Base-by-base conservation (phyloP, 2,329 filamentous ascomycete genomes). In the Colletotrichum simmondsii region DNA sequence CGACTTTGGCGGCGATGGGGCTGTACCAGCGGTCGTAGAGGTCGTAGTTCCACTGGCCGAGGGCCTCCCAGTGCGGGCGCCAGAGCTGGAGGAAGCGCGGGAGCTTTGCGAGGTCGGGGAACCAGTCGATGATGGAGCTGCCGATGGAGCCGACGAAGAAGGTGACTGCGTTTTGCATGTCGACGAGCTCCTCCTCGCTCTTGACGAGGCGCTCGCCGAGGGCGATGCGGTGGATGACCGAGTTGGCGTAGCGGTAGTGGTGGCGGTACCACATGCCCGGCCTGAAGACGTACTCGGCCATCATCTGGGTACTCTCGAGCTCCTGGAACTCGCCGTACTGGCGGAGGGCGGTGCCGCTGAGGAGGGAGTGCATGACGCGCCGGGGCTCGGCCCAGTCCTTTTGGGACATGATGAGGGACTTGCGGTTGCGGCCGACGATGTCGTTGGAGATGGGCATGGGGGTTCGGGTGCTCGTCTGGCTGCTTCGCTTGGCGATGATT, bases 201-300 rank as follows among this genome's bases (percentile, higher is more conserved):
- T 81, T 82, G 42, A 62, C 54, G 2, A 80, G 75, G n/a, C 78
- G 77, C 63, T 82, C 77, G 5, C 80, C 81, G 4, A 82, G 76
- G 11, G 78, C 78, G 58, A 85, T 81, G 12, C 80, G 79, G 74
- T 82, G 77, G 16, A 85, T 77, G 19, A 85, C 80, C 1, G 80
- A 80, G 68, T 81, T 82, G 16, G 82, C 78, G 74, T 83, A 85
- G n/a, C 82, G 81, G 73, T 83, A 83, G 67, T 85, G 81, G 65
- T 85, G 82, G 6, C 74, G 71, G 65, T 81, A 84, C 83, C 83
- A 85, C 6, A 68, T 56, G 19, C 76, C 19, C 1, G 83, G 83
- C 52, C 81, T 72, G 28, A 53, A 52, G 42, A 63, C 60, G 60
- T 63, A 63, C 65, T 79, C 78, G 12, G 78, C 77, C 37, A 85